Evolutionary conservation across 768 basidiomycete genomes (phyloP), one percentile per base, ranked within the genome.

Genomic region (Boletus rubropictus): DNA sequence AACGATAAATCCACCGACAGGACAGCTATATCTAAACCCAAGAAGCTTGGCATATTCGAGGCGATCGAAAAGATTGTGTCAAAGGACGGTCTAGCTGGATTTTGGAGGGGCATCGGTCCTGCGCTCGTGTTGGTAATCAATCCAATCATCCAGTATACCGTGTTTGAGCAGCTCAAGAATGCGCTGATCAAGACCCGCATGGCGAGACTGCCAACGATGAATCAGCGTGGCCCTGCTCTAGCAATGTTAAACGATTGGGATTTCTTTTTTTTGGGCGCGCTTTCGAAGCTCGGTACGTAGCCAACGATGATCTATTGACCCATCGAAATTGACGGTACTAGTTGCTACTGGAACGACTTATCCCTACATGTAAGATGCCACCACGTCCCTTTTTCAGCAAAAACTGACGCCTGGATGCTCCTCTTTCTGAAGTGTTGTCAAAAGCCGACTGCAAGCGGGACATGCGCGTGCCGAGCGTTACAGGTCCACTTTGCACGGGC

Each of bases 161-260:
- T 68, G 35, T 98, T 97, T 53, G 95, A 99, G 67, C 91, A 96
- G 62, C 72, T 98, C 58, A 96, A 95, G 74, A 96, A 94, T 57
- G 57, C 80, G 31, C 60, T 97, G 48, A 69, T 92, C 45, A 74
- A 77, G 50, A 76, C 75, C 25, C 79, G 86, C 29, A 81, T 78
- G 24, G 71, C 62, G 40, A 77, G 69, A 55, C 63, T 81, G 55
- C 72, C 75, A 54, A 72, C 76, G 42, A 74, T 72, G 28, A 66
- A 73, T 41, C 77, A 73, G 39, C 68, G 64, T 37, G 65, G 69
- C 47, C 62, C 66, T 32, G 70, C 69, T 34, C 71, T 71, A 41
- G 78, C 75, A 36, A 66, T 73, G 20, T 70, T 98, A 31, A 76
- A 80, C 8, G 92, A 96, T 59, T 78, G 81, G 75, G 95, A 99